A percentile compares a stretch with the other conserved stretches of the same genome.
Evolutionary conservation across 2,329 filamentous ascomycete genomes (phyloP).

Genomic region (Trichoderma polysporum): DNA sequence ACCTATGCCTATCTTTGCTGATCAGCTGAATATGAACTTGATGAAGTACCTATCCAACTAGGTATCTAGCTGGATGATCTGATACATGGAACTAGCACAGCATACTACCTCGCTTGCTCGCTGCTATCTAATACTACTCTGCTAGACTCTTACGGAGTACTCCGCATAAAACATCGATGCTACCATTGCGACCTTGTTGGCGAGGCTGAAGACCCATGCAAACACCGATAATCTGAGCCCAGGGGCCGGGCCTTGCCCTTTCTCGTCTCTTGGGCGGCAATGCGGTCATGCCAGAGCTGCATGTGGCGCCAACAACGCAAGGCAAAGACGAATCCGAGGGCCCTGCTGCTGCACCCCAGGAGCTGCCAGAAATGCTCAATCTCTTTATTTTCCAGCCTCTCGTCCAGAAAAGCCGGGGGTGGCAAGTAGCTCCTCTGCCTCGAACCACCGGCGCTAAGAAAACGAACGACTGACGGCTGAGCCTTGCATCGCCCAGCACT

Average conservation of each 20-base stretch:
- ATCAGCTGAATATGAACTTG: not conserved
- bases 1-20: not conserved
- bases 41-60: not conserved
- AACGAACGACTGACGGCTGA: constrained; percentile 17
- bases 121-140: not conserved
- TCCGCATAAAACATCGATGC: not conserved
- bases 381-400: not conserved
- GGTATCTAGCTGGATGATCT: not conserved
- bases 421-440: constrained; percentile 1
- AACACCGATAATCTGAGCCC: not conserved
- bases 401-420: not conserved
- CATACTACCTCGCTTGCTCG: not conserved
- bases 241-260: not conserved
- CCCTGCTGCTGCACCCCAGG: not conserved
- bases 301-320: not conserved
- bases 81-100: not conserved
- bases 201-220: constrained; percentile 3
- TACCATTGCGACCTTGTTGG: too few species aligned
- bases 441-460: constrained; percentile 9
- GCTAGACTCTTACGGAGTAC: not conserved
- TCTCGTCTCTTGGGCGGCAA: not conserved
- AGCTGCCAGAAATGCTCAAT: not conserved
- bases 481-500: not conserved
- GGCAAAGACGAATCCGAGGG: not conserved
- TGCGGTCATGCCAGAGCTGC: not conserved